Percentiles rank a stretch among this genome's conserved stretches.
These are phyloP conservation scores for Przewalskia tangutica DNA, from an alignment of 257 asterid species.

Conservation along the genomic window DNA sequence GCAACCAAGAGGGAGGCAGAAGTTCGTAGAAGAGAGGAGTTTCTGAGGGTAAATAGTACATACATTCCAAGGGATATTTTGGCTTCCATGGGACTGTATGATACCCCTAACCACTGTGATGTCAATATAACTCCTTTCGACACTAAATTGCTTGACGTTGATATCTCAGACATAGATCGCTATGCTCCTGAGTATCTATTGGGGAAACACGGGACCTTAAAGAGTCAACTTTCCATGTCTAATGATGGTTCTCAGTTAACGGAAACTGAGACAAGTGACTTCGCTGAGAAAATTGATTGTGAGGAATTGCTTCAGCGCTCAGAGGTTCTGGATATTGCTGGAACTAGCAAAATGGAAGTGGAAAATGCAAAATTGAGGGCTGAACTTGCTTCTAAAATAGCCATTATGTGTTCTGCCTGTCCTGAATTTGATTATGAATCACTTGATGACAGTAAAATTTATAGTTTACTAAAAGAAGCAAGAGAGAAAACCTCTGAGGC, in stretches of 20 bases:
- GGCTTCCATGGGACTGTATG: slow-evolving; percentile 83
- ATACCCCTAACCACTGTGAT: slow-evolving; percentile 75
- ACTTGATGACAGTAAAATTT: slow-evolving; percentile 51
- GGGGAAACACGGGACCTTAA: slow-evolving; percentile 31
- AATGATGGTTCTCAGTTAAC: slow-evolving; percentile 46
- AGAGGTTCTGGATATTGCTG: slow-evolving; percentile 83
- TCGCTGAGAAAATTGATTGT: slow-evolving; percentile 40
- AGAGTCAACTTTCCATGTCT: slow-evolving; percentile 47
- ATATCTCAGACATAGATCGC: slow-evolving; percentile 69
- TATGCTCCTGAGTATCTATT: slow-evolving; percentile 69
- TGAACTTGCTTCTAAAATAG: slow-evolving; percentile 95
- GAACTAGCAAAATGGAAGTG: slow-evolving; percentile 91
- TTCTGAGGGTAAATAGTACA: slow-evolving; percentile 53
- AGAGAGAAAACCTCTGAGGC: slow-evolving; percentile 82
- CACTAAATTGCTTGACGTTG: slow-evolving; percentile 63
- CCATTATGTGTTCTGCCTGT: slow-evolving; percentile 59
- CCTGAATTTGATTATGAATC: slow-evolving; percentile 58
- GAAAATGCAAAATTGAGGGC: slow-evolving; percentile 94
- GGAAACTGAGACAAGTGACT: slow-evolving; percentile 41
- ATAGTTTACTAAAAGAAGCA: slow-evolving; percentile 49
- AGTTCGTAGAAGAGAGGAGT: slow-evolving; percentile 79
- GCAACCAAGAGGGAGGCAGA: slow-evolving; percentile 84
- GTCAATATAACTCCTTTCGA: slow-evolving; percentile 84
- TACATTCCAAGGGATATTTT: slow-evolving; percentile 82
- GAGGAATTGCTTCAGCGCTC: slow-evolving; percentile 48